A percentile compares a stretch with the other conserved stretches of the same genome.
Evolutionary conservation across 2,329 filamentous ascomycete species (phyloP).

Genomic region (Exophiala oligosperma): DNA sequence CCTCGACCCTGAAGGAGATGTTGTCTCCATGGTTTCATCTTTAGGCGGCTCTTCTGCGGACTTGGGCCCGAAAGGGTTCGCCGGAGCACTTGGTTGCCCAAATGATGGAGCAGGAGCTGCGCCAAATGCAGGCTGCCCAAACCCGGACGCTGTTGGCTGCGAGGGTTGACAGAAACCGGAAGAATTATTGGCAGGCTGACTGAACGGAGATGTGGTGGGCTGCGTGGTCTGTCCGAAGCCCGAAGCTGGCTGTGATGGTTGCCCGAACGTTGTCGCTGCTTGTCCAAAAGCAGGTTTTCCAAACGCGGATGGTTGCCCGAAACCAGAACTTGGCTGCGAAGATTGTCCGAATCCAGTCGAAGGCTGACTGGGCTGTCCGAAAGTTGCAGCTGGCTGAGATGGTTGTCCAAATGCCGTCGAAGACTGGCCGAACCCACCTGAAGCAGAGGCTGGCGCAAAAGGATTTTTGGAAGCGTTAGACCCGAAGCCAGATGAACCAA

Average conservation of each 20-base stretch:
- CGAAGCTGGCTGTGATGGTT: conserved; percentile 16
- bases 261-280: conserved; percentile 16
- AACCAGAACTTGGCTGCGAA: conserved; percentile 34
- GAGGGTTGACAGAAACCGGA: conserved; percentile 28
- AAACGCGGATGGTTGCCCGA: conserved; percentile 17
- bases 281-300: conserved; percentile 29
- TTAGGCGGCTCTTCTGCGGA: conserved; percentile 17
- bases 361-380: conserved; percentile 34
- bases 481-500: conserved; percentile 37
- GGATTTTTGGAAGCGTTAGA: conserved; percentile 31
- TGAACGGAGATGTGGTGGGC: conserved; percentile 40
- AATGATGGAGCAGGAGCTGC: conserved; percentile 30
- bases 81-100: conserved; percentile 44
- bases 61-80: conserved; percentile 39
- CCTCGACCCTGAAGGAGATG: conserved; percentile 35
- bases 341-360: conserved; percentile 22
- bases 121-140: conserved; percentile 44
- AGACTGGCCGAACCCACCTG: conserved; percentile 21
- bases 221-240: conserved; percentile 32
- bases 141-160: conserved; percentile 14
- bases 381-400: conserved; percentile 31
- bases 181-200: conserved; percentile 33
- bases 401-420: conserved; percentile 38
- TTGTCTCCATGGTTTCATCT: conserved; percentile 25
- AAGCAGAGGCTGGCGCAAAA: conserved; percentile 33